Base-by-base conservation (phyloP, 1,284 basidiomycete species). In the Tetrapyrgos nigripes region DNA sequence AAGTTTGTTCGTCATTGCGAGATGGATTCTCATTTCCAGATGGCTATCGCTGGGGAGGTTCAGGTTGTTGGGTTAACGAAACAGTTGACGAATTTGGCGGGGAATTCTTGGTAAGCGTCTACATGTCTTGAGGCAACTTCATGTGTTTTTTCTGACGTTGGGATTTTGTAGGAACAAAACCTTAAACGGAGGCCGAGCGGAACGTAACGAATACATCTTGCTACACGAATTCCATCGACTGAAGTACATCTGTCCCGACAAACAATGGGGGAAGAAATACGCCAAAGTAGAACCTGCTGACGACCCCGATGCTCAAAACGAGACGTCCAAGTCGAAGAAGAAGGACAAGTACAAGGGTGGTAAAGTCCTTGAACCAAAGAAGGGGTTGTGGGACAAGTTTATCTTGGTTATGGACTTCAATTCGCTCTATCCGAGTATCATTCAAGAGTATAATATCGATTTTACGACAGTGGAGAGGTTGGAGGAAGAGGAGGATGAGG, bases 331-430 rank as follows among this genome's bases (percentile, higher is more conserved):
- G 21, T 91, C 91, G 64, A 79, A 83, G 52, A 96, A 93, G 74
- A 89, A 89, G 63, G 96, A 98, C 77, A 99, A 98, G 77, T 99
- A 96, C 80, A 97, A 98, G 76, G 97, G 97, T 71, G 97, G 97
- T 79, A 84, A 98, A 50, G 97, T 99, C 14, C 97, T 99, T 64
- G 95, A 98, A 65, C 97, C 97, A 0, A 97, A 98, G 78, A 84
- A 94, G 58, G 96, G 96, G 4, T 79, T 99, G 51, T 99, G 94
- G 93, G 97, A 99, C 79, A 97, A 91, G 68, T 97, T 87, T 72
- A 93, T 99, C 73, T 83, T 99, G 27, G 97, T 99, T 73, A 99
- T 99, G 97, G 97, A 99, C 78, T 99, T 99, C 87, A 99, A 99
- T 78, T 98, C 96, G 66, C 83, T 99, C 61, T 99, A 99, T 73